phyloP scores from a whole-genome alignment of 192 early-diverging fungal species.

The Obelidium mucronatum region DNA sequence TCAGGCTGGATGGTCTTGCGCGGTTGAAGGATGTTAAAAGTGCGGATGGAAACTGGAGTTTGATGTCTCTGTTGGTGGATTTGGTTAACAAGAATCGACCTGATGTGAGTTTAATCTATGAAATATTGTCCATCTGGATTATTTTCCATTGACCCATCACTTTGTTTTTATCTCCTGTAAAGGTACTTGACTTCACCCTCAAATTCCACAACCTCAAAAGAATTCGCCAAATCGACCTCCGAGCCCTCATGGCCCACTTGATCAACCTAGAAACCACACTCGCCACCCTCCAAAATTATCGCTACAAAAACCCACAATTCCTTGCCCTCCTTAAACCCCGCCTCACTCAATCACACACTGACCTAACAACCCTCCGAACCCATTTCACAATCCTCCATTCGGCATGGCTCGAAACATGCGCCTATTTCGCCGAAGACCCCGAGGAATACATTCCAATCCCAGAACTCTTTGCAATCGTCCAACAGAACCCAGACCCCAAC shows the following conservation, averaged over 20 bases:
- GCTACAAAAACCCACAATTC: slow-evolving; percentile 39
- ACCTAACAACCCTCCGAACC: slow-evolving; percentile 22
- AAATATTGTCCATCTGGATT: slow-evolving; percentile 5
- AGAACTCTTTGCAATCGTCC: slow-evolving; percentile 24
- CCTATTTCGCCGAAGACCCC: slow-evolving; percentile 60
- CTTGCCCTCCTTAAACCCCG: slow-evolving; percentile 28
- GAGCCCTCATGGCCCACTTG: slow-evolving; percentile 41
- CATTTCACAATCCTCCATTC: slow-evolving; percentile 38
- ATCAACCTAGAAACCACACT: slow-evolving; percentile 33
- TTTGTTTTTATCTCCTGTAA: slow-evolving; percentile 14
- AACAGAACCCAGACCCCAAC: slow-evolving; percentile 30
- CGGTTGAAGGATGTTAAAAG: slow-evolving; percentile 63
- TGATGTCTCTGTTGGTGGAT: slow-evolving; percentile 65
- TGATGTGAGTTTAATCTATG: slow-evolving; percentile 45
- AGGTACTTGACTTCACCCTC: slow-evolving; percentile 49
- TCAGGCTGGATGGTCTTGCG: slow-evolving; percentile 63
- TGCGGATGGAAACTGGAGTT: slow-evolving; percentile 62
- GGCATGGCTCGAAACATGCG: slow-evolving; percentile 44
- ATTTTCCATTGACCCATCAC: slow-evolving; percentile 4
- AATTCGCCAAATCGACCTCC: slow-evolving; percentile 51
- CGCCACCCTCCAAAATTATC: slow-evolving; percentile 14
- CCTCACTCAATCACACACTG: slow-evolving; percentile 9
- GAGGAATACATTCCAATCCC: slow-evolving; percentile 42
- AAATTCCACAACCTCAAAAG: slow-evolving; percentile 48
- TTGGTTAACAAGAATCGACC: slow-evolving; percentile 50